Conservation (phyloP, 352 stramenopile species). For the Globisporangium rhizosaccharum region DNA sequence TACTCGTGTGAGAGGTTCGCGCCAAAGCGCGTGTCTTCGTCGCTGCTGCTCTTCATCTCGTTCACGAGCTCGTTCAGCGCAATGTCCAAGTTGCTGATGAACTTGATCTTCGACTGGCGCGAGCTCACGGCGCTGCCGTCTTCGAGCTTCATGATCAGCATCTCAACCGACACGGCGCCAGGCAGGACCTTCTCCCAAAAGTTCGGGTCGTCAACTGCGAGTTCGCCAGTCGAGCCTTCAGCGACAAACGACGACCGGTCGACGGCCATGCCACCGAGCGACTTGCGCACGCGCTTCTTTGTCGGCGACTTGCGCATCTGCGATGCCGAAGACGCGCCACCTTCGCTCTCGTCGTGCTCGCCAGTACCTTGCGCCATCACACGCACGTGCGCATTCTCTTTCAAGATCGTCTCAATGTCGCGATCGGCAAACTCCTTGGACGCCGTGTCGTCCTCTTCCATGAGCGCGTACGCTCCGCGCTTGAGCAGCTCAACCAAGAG, state of each 20-base stretch:
- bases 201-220: slow-evolving; percentile 95
- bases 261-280: slow-evolving; percentile 70
- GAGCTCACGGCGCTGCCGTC: slow-evolving; percentile 77
- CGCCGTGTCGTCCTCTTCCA: slow-evolving; percentile 94
- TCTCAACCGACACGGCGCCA: slow-evolving; percentile 80
- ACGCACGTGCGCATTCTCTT: slow-evolving; percentile 78
- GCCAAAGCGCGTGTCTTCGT: slow-evolving; percentile 36
- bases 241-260: slow-evolving; percentile 90
- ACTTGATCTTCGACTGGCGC: slow-evolving; percentile 84
- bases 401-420: slow-evolving; percentile 96
- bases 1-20: slow-evolving; percentile 80
- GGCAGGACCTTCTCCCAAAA: slow-evolving; percentile 95
- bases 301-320: slow-evolving; percentile 31
- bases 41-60: slow-evolving; percentile 50
- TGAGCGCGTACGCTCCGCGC: slow-evolving; percentile 97
- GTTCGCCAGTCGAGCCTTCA: slow-evolving; percentile 83
- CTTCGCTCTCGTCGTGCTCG: slow-evolving; percentile 23
- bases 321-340: slow-evolving; percentile 6
- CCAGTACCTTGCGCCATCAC: slow-evolving; percentile 40
- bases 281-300: slow-evolving; percentile 65
- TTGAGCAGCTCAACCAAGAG: slow-evolving; percentile 97
- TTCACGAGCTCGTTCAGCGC: slow-evolving; percentile 60
- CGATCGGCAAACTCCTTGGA: slow-evolving; percentile 92
- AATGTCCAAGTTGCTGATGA: slow-evolving; percentile 85
- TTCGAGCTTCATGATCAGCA: slow-evolving; percentile 84